Evolutionary conservation across 2,329 filamentous ascomycete genomes (phyloP).

Genomic region (Fusarium citri): DNA sequence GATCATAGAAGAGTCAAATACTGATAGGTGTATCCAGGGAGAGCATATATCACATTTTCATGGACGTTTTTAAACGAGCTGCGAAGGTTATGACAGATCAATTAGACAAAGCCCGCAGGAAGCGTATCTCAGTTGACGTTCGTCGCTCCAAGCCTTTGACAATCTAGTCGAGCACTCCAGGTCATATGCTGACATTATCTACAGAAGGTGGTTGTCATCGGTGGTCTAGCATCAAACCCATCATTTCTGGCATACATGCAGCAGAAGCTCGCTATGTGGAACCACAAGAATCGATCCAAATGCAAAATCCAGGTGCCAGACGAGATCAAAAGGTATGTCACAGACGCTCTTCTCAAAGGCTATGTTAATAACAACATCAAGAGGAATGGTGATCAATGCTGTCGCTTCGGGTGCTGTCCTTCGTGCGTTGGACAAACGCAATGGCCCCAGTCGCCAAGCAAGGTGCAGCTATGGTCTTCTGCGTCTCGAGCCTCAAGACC

Average conservation of each 20-base stretch:
- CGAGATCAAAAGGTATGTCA: background rate
- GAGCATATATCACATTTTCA: background rate
- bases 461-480: constrained; percentile 1
- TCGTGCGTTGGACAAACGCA: constrained; percentile 3
- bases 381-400: background rate
- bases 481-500: background rate
- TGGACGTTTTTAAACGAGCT: background rate
- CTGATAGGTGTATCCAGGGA: background rate
- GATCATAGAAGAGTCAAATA: background rate
- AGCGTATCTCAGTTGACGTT: background rate
- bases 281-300: background rate
- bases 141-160: background rate
- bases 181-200: background rate
- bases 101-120: background rate
- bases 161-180: background rate
- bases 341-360: rapidly evolving
- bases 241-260: background rate
- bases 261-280: background rate
- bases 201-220: constrained; percentile 6
- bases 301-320: background rate
- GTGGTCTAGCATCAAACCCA: background rate
- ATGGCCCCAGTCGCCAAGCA: background rate
- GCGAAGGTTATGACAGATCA: background rate
- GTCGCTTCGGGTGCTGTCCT: constrained; percentile 6
- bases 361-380: background rate